These are phyloP conservation scores for Penicillium expansum DNA, from an alignment of 2,329 filamentous ascomycete genomes.

Conservation along the genomic window DNA sequence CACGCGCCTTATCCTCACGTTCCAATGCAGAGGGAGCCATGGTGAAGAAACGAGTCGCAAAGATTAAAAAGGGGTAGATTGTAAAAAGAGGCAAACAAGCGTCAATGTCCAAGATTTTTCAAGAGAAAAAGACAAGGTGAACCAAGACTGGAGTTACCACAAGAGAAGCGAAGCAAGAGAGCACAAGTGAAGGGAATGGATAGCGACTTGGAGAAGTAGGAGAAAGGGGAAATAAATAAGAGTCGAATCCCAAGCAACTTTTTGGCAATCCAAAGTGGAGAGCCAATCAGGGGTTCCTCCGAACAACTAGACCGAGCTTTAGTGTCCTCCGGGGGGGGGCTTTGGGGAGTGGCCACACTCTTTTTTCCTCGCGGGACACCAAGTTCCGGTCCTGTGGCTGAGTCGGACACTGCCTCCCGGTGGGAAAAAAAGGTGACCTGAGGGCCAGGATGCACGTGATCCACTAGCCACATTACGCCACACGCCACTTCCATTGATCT, in stretches of 20 bases:
- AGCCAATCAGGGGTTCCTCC: conserved; percentile 8
- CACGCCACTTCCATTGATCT: conserved; percentile 11
- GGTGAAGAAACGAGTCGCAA: conserved; percentile 21
- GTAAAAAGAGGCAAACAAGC: conserved; percentile 18
- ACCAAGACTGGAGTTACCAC: conserved; percentile 9
- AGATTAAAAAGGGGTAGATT: conserved; percentile 21
- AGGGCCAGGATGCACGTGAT: conserved; percentile 10
- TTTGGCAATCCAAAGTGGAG: conserved; percentile 18
- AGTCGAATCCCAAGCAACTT: conserved; percentile 21
- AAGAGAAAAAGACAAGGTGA: neutral
- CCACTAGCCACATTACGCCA: conserved; percentile 7
- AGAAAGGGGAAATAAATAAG: conserved; percentile 21
- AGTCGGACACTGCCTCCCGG: conserved; percentile 17
- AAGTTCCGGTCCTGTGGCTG: conserved; percentile 22
- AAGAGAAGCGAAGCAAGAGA: conserved; percentile 12
- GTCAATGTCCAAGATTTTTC: conserved; percentile 2
- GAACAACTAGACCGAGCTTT: conserved; percentile 10
- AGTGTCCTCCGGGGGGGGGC: conserved; percentile 2
- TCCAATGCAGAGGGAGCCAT: conserved; percentile 65
- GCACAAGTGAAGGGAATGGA: conserved; percentile 12
- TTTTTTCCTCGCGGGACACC: conserved; percentile 6
- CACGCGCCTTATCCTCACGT: conserved; percentile 75
- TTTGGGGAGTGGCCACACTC: conserved; percentile 10
- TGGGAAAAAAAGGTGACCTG: conserved; percentile 14
- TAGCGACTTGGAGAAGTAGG: conserved; percentile 10